Evolutionary conservation across 2,329 filamentous ascomycete species (phyloP).

Genomic region (Fonsecaea erecta): DNA sequence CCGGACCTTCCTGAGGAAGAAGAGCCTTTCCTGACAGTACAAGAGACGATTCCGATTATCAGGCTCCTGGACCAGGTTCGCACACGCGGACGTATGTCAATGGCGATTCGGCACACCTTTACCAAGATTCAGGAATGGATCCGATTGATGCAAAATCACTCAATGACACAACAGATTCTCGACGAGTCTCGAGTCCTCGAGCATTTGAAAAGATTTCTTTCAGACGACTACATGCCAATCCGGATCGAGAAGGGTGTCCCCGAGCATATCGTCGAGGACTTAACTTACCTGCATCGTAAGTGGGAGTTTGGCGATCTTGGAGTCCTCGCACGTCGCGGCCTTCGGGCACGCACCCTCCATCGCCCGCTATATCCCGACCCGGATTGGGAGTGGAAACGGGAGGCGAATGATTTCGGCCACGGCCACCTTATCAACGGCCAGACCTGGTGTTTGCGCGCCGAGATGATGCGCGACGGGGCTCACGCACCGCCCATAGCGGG

Average conservation of each 20-base stretch:
- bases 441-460: constrained; percentile 36
- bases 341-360: neutral
- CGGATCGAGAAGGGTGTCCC: constrained; percentile 17
- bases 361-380: constrained; percentile 3
- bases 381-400: constrained; percentile 13
- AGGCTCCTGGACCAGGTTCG: constrained; percentile 18
- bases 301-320: constrained; percentile 32
- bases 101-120: constrained; percentile 7
- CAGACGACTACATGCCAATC: constrained; percentile 3
- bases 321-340: constrained; percentile 26
- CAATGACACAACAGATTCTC: constrained; percentile 19
- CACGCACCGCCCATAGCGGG: constrained; percentile 39
- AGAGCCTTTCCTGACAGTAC: constrained; percentile 15
- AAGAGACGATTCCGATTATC: constrained; percentile 9
- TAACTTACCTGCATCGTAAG: constrained; percentile 28
- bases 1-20: constrained; percentile 5
- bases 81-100: neutral
- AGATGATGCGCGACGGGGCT: constrained; percentile 39
- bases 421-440: constrained; percentile 39
- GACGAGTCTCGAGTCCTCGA: constrained; percentile 14
- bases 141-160: constrained; percentile 21
- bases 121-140: constrained; percentile 20
- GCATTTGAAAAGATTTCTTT: constrained; percentile 24
- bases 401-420: constrained; percentile 29
- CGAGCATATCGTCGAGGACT: constrained; percentile 29